These are phyloP conservation scores for Ophiosphaerella narmari DNA, from an alignment of 2,329 filamentous ascomycete genomes.

Conservation along the genomic window DNA sequence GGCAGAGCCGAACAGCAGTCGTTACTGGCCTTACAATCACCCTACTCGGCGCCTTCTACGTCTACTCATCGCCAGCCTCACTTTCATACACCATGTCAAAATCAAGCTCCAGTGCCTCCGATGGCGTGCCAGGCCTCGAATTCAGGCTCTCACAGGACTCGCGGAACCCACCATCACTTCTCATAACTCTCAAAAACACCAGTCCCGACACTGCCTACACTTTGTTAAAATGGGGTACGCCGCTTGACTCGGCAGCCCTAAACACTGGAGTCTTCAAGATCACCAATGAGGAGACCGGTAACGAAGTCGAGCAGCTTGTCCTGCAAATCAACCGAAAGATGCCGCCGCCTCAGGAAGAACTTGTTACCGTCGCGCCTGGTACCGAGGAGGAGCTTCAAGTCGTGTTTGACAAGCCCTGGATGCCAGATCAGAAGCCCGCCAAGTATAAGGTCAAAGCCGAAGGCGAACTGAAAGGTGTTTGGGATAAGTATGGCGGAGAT, in stretches of 20 bases:
- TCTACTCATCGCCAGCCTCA: conserved; percentile 26
- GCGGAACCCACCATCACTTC: conserved; percentile 36
- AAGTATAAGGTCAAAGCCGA: conserved; percentile 43
- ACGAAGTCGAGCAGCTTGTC: conserved; percentile 33
- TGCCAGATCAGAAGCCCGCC: conserved; percentile 41
- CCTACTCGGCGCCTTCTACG: conserved; percentile 35
- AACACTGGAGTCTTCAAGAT: conserved; percentile 47
- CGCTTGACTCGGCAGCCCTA: conserved; percentile 45
- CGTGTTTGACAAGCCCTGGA: conserved; percentile 44
- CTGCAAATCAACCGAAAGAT: conserved; percentile 45
- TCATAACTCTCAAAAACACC: conserved; percentile 45
- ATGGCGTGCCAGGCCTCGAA: conserved; percentile 32
- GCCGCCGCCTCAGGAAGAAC: conserved; percentile 42
- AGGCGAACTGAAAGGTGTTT: conserved; percentile 43
- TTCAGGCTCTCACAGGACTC: conserved; percentile 37
- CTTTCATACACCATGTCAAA: conserved; percentile 30
- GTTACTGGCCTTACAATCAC: conserved; percentile 31
- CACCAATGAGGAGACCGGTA: conserved; percentile 27
- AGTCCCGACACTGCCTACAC: conserved; percentile 41
- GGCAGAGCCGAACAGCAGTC: conserved; percentile 32
- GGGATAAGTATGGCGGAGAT: conserved; percentile 34
- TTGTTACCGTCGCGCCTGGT: conserved; percentile 44
- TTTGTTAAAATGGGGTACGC: conserved; percentile 48
- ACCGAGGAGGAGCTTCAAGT: conserved; percentile 41
- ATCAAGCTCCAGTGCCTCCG: conserved; percentile 6